Conservation (phyloP, 2,329 filamentous ascomycete species). For the Paecilomyces formosus region DNA sequence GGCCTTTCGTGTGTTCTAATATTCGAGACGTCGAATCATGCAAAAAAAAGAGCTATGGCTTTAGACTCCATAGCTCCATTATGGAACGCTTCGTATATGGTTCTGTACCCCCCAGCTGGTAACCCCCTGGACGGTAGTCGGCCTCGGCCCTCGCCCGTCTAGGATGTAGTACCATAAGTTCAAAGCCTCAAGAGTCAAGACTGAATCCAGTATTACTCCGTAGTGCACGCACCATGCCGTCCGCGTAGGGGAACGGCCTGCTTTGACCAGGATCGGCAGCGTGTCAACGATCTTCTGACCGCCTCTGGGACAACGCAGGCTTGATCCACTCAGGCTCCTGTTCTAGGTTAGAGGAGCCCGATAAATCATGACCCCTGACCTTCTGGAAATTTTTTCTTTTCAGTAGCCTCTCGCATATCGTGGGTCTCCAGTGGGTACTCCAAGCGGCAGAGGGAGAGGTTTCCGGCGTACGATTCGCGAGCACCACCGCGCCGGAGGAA, state of each 20-base stretch:
- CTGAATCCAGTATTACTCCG: background rate
- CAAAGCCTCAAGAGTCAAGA: background rate
- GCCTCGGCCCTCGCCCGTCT: background rate
- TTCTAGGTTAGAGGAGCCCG: constrained; percentile 1
- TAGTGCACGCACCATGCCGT: background rate
- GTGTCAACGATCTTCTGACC: background rate
- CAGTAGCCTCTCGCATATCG: constrained; percentile 4
- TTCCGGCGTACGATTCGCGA: constrained; percentile 1
- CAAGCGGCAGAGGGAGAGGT: constrained; percentile 6
- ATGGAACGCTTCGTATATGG: background rate
- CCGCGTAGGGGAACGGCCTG: background rate
- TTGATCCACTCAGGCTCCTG: constrained; percentile 2
- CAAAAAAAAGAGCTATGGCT: background rate
- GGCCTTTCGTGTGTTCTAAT: background rate
- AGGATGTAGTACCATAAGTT: background rate
- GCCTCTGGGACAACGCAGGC: constrained; percentile 3
- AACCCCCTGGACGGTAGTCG: background rate
- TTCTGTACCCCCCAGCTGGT: background rate
- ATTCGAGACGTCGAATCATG: background rate
- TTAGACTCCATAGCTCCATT: background rate
- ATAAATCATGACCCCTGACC: constrained; percentile 12
- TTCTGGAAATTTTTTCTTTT: constrained; percentile 14
- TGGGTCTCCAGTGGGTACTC: constrained; percentile 11
- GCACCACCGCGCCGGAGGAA: background rate
- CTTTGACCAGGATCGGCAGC: background rate